A percentile compares a stretch with the other conserved stretches of the same genome.
phyloP scores from a whole-genome alignment of 2,329 filamentous ascomycete genomes.

The Nemania sp. region DNA sequence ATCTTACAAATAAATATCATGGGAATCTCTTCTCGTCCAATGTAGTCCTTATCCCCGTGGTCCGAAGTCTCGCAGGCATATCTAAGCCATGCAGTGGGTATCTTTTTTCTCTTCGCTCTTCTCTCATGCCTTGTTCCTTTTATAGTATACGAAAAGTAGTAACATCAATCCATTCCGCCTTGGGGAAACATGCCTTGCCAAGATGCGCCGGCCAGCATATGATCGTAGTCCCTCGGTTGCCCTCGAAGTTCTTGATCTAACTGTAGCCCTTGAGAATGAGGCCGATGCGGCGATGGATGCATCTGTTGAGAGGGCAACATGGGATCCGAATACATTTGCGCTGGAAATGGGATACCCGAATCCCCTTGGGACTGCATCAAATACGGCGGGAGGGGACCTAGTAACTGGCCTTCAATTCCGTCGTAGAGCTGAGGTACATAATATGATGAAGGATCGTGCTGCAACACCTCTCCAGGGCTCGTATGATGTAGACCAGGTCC shows the following conservation, averaged over 20 bases:
- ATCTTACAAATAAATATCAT: conserved; percentile 20
- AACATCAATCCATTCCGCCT: conserved; percentile 44
- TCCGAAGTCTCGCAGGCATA: conserved; percentile 32
- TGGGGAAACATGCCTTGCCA: conserved; percentile 51
- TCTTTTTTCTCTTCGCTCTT: conserved; percentile 42
- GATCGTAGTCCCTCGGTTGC: conserved; percentile 58
- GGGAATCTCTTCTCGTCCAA: conserved; percentile 17
- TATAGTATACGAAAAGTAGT: conserved; percentile 31
- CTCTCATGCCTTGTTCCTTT: conserved; percentile 14
- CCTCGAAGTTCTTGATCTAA: conserved; percentile 51
- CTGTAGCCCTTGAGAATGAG: conserved; percentile 43
- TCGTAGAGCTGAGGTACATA: conserved; percentile 68
- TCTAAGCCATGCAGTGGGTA: conserved; percentile 43
- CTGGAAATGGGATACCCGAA: conserved; percentile 57
- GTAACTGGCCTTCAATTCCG: conserved; percentile 79
- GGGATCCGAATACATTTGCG: conserved; percentile 59
- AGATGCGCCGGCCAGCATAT: conserved; percentile 59
- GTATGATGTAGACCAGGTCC: conserved; percentile 49
- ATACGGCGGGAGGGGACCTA: conserved; percentile 78
- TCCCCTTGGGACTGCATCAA: conserved; percentile 67
- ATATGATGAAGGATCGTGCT: conserved; percentile 58
- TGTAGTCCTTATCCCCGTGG: background rate
- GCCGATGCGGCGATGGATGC: conserved; percentile 50
- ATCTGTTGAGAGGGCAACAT: conserved; percentile 58
- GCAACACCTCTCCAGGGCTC: conserved; percentile 49